Evolutionary conservation across 805 yeast genomes (phyloP), one percentile per base, ranked within the genome.

Genomic region (Kurtzmaniella cleridarum): DNA sequence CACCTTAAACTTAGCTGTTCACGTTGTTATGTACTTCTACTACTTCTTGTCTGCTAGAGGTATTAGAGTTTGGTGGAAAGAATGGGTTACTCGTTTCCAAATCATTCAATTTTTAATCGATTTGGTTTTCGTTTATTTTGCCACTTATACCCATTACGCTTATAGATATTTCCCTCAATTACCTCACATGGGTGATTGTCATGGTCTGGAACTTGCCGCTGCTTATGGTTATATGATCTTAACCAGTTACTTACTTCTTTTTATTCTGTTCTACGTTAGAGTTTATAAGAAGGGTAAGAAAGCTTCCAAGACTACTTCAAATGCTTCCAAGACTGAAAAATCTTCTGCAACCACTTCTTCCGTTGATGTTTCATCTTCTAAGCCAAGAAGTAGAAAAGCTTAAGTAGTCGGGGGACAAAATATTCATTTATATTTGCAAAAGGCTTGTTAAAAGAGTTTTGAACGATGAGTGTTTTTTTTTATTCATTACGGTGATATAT

Each of bases 1-100:
- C 56, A 64, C 83, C 26, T 74, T 91, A 54, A 91, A 91, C 75
- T 75, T 91, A 64, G 84, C 80, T 38, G 98, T 91, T 36, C 98
- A 91, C 59, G 95, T 90, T 36, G 79, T 91, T 41, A 93, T 91
- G 98, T 91, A 91, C 77, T 91, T 89, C 84, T 91, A 91, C 78
- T 91, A 93, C 72, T 89, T 90, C 73, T 73, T 91, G 54, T 76
- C 93, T 38, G 86, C 97, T 15, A 77, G 95, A 60, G 96, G 96
- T 42, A 86, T 90, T 58, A 82, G 87, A 55, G 96, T 91, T 39
- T 90, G 97, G 97, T 91, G 98, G 98, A 91, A 93, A 71, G 95
- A 90, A 71, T 91, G 96, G 96, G 96, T 91, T 50, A 91, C 98
- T 41, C 77, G 95, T 49, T 81, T 87, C 73, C 98, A 91, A 73